Evolutionary conservation across 192 early-diverging fungal genomes (phyloP).

Genomic region (Umbelopsis ramanniana): DNA sequence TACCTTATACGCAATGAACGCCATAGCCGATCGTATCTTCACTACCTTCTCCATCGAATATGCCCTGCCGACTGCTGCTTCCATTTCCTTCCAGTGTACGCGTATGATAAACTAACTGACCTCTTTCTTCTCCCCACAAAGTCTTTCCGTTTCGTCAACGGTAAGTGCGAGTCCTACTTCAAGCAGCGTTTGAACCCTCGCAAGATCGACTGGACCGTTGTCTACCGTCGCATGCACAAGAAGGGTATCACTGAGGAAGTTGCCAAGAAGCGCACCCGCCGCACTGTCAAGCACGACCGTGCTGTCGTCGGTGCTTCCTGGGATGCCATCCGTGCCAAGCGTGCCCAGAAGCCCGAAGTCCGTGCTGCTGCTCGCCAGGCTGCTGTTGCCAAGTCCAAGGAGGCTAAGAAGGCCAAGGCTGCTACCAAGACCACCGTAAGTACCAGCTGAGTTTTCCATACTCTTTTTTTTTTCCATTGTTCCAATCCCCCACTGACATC

Average conservation of each 20-base stretch:
- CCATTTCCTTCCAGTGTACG: too few species aligned
- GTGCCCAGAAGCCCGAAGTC: slow-evolving; percentile 93
- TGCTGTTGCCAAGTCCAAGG: slow-evolving; percentile 87
- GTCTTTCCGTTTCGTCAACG: slow-evolving; percentile 95
- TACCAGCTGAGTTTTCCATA: background rate
- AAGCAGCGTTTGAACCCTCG: slow-evolving; percentile 95
- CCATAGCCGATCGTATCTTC: too few species aligned
- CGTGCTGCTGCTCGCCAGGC: slow-evolving; percentile 86
- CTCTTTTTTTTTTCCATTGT: too few species aligned
- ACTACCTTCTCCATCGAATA: too few species aligned
- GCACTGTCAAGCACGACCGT: slow-evolving; percentile 93
- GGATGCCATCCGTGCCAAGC: slow-evolving; percentile 96
- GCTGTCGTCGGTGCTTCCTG: slow-evolving; percentile 92
- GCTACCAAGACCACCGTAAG: slow-evolving; percentile 78
- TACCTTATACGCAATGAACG: too few species aligned
- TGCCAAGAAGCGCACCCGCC: slow-evolving; percentile 92
- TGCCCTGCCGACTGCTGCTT: too few species aligned
- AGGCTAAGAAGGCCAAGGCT: slow-evolving; percentile 85
- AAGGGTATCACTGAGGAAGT: slow-evolving; percentile 97
- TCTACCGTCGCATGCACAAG: slow-evolving; percentile 97
- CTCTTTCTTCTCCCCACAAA: slow-evolving; percentile 33
- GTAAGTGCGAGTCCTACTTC: slow-evolving; percentile 96
- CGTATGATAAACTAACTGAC: background rate
- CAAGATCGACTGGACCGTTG: slow-evolving; percentile 94
- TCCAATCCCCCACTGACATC: too few species aligned